Evolutionary conservation across 371 early-diverging fungal genomes (phyloP).

Genomic region (Apophysomyces sp.): DNA sequence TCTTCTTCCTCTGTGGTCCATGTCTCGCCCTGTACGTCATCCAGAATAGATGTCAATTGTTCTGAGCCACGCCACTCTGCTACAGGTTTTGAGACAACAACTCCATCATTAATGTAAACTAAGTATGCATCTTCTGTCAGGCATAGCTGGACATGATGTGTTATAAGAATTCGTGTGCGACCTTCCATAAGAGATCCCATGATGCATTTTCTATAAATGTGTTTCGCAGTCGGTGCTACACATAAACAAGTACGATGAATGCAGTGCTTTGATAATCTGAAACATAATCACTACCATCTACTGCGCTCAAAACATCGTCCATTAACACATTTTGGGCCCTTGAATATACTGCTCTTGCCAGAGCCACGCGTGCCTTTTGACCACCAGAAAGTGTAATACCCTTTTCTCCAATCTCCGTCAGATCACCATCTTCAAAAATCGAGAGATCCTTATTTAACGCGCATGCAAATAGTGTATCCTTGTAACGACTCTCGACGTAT

Average conservation of each 20-base stretch:
- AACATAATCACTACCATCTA: constrained; percentile 44
- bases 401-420: constrained; percentile 89
- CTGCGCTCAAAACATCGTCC: constrained; percentile 81
- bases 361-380: constrained; percentile 71
- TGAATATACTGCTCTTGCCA: constrained; percentile 85
- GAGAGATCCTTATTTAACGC: constrained; percentile 41
- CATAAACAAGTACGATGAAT: constrained; percentile 52
- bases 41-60: constrained; percentile 22
- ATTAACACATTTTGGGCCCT: constrained; percentile 65
- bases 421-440: constrained; percentile 75
- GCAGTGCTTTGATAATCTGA: constrained; percentile 45
- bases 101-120: constrained; percentile 63
- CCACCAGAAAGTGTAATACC: constrained; percentile 73
- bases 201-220: constrained; percentile 72
- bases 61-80: constrained; percentile 37
- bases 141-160: constrained; percentile 85
- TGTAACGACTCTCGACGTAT: constrained; percentile 36
- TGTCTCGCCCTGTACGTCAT: neutral
- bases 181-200: constrained; percentile 67
- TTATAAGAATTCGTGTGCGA: constrained; percentile 85
- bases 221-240: constrained; percentile 82
- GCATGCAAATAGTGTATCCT: constrained; percentile 60
- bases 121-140: constrained; percentile 64
- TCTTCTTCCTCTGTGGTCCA: neutral
- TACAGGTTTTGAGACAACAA: constrained; percentile 32